Base-by-base conservation (phyloP, 2,329 filamentous ascomycete species). In the Ceratocystis ficicola region DNA sequence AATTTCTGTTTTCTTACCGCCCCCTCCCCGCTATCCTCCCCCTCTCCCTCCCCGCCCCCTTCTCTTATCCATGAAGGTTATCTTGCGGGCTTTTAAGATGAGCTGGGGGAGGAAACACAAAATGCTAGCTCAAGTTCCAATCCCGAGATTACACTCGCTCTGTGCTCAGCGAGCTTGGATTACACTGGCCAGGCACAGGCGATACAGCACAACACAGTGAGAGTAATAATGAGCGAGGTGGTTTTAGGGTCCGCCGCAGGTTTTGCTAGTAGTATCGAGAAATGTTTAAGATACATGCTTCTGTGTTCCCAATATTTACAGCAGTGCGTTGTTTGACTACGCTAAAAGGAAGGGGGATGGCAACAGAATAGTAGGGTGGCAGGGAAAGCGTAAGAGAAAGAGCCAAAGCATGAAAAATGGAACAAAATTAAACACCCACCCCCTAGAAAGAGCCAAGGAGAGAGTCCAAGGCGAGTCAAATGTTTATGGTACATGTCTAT, bases 221-320 rank as follows among this genome's bases (percentile, higher is more conserved):
- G 36, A 41, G 36, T 15, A 57, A 57, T 17, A n/a, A 32, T 12
- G 22, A 30, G 52, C 28, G 52, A 57, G 22, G 5, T 28, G 22
- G 52, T 32, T 57, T 30, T 32, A 57, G 25, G 28, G 28, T n/a
- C 28, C 17, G 52, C 10, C 15, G 52, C 52, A 25, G 22, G 22
- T 30, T n/a, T 28, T 32, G 10, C 30, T 57, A 28, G 22, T 17
- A 46, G 48, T 57, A 62, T 44, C 17, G 30, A 64, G 15, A 55
- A n/a, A 36, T 67, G 63, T 67, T 63, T 67, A 62, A 61, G 60
- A 67, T 65, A 52, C 66, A 65, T 44, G 59, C 63, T 65, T 65
- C 41, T 60, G 63, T 67, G 62, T 60, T 50, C 44, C 66, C 63
- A 67, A 67, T 67, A 65, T 67, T 67, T 60, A 22, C 62, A 59